Percentiles rank a stretch among this genome's conserved stretches.
These are phyloP conservation scores for Taphrina pruni DNA, from an alignment of 1,139 yeast species.

Conservation along the genomic window DNA sequence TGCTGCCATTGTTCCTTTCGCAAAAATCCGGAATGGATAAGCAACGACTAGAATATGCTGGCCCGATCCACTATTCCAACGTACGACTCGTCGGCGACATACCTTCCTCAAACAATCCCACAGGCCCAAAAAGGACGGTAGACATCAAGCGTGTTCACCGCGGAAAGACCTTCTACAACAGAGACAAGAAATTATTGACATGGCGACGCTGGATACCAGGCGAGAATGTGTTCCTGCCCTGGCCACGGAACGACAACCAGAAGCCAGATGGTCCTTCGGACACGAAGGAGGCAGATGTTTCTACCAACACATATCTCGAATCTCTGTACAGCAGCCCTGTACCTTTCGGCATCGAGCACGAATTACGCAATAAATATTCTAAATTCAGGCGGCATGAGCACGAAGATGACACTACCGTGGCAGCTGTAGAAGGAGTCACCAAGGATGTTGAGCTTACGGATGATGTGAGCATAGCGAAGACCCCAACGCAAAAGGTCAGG, in stretches of 20 bases:
- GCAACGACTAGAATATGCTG: slow-evolving; percentile 35
- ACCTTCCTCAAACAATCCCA: slow-evolving; percentile 28
- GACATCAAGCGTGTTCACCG: slow-evolving; percentile 39
- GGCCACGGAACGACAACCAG: slow-evolving; percentile 38
- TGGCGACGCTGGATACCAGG: slow-evolving; percentile 43
- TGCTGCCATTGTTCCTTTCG: slow-evolving; percentile 29
- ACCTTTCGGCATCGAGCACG: slow-evolving; percentile 28
- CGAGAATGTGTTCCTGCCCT: slow-evolving; percentile 41
- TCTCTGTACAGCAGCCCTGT: slow-evolving; percentile 30
- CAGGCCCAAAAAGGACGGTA: slow-evolving; percentile 34
- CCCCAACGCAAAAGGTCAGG: neutral
- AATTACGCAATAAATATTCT: slow-evolving; percentile 39
- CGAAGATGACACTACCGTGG: slow-evolving; percentile 2
- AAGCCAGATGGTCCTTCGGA: slow-evolving; percentile 36
- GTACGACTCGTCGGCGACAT: slow-evolving; percentile 42
- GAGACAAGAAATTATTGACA: slow-evolving; percentile 41
- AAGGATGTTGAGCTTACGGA: slow-evolving; percentile 1
- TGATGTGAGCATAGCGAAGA: slow-evolving; percentile 8
- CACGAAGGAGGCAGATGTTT: slow-evolving; percentile 25
- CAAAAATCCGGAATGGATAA: slow-evolving; percentile 4
- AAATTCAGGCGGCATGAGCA: slow-evolving; percentile 19
- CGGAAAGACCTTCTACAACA: slow-evolving; percentile 41
- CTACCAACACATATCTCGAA: slow-evolving; percentile 33
- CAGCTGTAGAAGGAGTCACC: slow-evolving; percentile 14
- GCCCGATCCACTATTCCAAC: slow-evolving; percentile 42